Base-by-base conservation (phyloP, 148 eudicot genomes). In the Fagopyrum tataricum region DNA sequence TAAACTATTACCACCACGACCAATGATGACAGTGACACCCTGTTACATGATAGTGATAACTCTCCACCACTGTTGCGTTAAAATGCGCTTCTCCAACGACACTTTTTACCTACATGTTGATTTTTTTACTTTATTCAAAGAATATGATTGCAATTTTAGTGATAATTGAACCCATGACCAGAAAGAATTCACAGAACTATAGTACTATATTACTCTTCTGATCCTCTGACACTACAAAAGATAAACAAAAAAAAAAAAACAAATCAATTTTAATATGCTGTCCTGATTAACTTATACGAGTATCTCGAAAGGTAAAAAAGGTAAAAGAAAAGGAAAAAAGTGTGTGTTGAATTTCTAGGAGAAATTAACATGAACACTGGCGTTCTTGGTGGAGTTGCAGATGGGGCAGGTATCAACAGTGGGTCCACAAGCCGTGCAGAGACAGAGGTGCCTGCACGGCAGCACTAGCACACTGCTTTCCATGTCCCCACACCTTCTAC, bases 371-470 rank as follows among this genome's bases (percentile, higher is more conserved):
- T 85, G 93, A 70, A 90, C 81, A 72, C 87, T 90, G 37, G 87
- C 88, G 55, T 79, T 83, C 77, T 87, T 87, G 31, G 74, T 52
- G 76, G 84, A 74, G 64, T 84, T 85, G 78, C 97, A 92, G 39
- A 92, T 69, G 61, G 97, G 96, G 79, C 97, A 92, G 62, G 78
- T 51, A 67, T 92, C 82, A 0, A 85, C 78, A 62, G 82, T 51
- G 68, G 97, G 85, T 23, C 86, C 93, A 78, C 97, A 92, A n/a
- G 76, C 72, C 0, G 86, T 84, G 78, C 97, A 92, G 15, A 90
- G 71, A 49, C 97, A 92, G 43, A 90, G 88, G 71, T 92, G 97
- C 80, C 93, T 87, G 78, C 97, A 92, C 44, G 97, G 96, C 79
- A 92, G 76, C 39, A 92, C 73, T 77, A 92, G 74, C 59, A 92